phyloP scores from a whole-genome alignment of 1,284 basidiomycete genomes.

The Tilletia caries region DNA sequence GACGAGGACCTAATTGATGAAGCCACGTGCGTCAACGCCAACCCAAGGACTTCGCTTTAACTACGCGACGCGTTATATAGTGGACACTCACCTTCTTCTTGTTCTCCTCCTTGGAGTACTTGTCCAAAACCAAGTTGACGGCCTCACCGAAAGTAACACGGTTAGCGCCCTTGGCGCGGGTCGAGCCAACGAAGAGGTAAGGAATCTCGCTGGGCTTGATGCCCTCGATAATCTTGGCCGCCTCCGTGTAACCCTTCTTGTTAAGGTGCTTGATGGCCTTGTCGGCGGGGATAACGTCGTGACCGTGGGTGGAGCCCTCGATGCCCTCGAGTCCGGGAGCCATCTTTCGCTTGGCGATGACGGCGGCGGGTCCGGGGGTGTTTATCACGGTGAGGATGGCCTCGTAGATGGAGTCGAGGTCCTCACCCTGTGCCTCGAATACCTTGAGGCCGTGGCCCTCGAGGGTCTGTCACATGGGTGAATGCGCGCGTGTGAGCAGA shows the following conservation, averaged over 20 bases:
- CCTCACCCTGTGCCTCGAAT: constrained; percentile 68
- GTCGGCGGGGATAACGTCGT: constrained; percentile 71
- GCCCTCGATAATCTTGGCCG: constrained; percentile 62
- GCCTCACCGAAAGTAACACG: constrained; percentile 78
- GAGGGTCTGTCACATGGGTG: constrained; percentile 58
- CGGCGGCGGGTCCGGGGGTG: constrained; percentile 71
- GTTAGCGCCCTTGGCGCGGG: constrained; percentile 71
- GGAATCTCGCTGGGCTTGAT: constrained; percentile 65
- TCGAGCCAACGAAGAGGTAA: constrained; percentile 67
- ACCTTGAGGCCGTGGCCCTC: constrained; percentile 75
- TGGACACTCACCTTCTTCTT: constrained; percentile 8
- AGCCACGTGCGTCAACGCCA: neutral
- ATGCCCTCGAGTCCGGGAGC: constrained; percentile 73
- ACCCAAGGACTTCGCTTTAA: neutral
- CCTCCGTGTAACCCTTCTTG: constrained; percentile 64
- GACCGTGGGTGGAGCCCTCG: constrained; percentile 71
- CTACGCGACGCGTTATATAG: neutral
- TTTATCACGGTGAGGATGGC: constrained; percentile 63
- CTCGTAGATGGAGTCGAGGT: constrained; percentile 71
- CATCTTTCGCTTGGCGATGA: constrained; percentile 72
- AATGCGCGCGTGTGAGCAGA: neutral
- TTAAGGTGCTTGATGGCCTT: constrained; percentile 70
- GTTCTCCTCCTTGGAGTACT: constrained; percentile 32
- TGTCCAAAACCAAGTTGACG: constrained; percentile 71
- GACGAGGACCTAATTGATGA: constrained; percentile 67